Percentiles rank a stretch among this genome's conserved stretches.
These are phyloP conservation scores for Peronospora destructor DNA, from an alignment of 352 stramenopile genomes.

Conservation along the genomic window DNA sequence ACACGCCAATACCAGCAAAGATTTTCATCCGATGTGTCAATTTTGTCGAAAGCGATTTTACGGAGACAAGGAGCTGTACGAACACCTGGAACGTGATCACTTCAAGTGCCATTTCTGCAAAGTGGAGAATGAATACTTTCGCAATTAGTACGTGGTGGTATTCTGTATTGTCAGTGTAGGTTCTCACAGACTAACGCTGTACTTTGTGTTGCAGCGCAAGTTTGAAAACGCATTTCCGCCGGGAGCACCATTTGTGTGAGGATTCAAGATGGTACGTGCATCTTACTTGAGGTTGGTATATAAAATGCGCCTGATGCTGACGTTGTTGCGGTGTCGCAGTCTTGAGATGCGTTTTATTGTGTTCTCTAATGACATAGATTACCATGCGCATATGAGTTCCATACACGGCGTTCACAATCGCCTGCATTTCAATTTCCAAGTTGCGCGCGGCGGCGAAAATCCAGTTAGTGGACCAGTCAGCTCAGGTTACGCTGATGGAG, in stretches of 20 bases:
- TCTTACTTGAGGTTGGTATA: neutral
- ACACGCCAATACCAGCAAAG: constrained; percentile 50
- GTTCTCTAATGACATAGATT: constrained; percentile 83
- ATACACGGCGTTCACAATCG: constrained; percentile 69
- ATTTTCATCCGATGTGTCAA: constrained; percentile 85
- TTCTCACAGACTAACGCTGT: constrained; percentile 5
- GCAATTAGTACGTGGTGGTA: constrained; percentile 61
- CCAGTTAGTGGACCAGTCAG: constrained; percentile 33
- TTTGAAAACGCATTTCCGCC: constrained; percentile 78
- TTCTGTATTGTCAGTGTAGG: neutral
- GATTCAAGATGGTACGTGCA: constrained; percentile 58
- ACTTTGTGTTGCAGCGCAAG: constrained; percentile 42
- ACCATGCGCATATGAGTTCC: constrained; percentile 77
- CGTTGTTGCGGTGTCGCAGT: constrained; percentile 22
- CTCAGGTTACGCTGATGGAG: constrained; percentile 26
- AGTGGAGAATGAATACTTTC: constrained; percentile 82
- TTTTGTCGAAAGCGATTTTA: constrained; percentile 87
- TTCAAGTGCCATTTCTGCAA: constrained; percentile 89
- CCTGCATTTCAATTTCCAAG: constrained; percentile 69
- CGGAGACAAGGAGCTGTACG: constrained; percentile 75
- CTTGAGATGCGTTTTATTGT: constrained; percentile 83
- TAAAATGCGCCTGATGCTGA: constrained; percentile 2
- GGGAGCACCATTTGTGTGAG: constrained; percentile 82
- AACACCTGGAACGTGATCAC: constrained; percentile 84
- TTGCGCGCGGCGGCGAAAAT: constrained; percentile 50